Percentiles rank a stretch among this genome's conserved stretches.
Evolutionary conservation across 257 asterid genomes (phyloP).

Genomic region (Solanum boliviense): DNA sequence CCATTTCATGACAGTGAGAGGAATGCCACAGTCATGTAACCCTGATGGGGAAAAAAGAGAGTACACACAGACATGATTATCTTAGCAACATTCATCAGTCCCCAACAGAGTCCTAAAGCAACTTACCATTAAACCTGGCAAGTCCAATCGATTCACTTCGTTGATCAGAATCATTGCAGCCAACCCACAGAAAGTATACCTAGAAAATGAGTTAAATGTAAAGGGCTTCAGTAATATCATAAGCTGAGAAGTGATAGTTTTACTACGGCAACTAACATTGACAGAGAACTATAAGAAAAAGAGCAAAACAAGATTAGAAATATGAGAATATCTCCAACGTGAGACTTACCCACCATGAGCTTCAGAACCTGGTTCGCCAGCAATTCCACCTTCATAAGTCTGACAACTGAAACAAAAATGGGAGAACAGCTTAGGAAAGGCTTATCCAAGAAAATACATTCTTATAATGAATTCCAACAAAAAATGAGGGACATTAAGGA

Average conservation of each 20-base stretch:
- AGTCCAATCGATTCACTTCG: slow-evolving; percentile 72
- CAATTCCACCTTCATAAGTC: slow-evolving; percentile 97
- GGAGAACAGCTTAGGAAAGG: not conserved
- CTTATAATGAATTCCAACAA: not conserved
- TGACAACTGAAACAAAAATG: slow-evolving; percentile 52
- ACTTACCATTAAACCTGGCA: slow-evolving; percentile 71
- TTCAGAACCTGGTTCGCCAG: slow-evolving; percentile 94
- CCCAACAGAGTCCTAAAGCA: not conserved
- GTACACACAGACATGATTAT: not conserved
- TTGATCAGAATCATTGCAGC: slow-evolving; percentile 89
- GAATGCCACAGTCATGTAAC: not conserved
- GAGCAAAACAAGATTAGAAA: not conserved
- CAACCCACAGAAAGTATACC: slow-evolving; percentile 92
- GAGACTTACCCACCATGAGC: slow-evolving; percentile 98
- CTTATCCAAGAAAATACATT: not conserved
- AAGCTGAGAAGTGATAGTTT: not conserved
- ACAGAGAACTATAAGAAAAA: not conserved
- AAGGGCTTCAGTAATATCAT: slow-evolving; percentile 1
- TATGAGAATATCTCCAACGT: not conserved
- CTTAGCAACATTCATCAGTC: not conserved
- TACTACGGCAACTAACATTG: not conserved
- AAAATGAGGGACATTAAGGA: not conserved
- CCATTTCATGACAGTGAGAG: not conserved
- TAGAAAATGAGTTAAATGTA: slow-evolving; percentile 19
- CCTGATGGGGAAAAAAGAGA: not conserved